Base-by-base conservation (phyloP, 148 eudicot genomes). In the Camellia lanceoleosa region DNA sequence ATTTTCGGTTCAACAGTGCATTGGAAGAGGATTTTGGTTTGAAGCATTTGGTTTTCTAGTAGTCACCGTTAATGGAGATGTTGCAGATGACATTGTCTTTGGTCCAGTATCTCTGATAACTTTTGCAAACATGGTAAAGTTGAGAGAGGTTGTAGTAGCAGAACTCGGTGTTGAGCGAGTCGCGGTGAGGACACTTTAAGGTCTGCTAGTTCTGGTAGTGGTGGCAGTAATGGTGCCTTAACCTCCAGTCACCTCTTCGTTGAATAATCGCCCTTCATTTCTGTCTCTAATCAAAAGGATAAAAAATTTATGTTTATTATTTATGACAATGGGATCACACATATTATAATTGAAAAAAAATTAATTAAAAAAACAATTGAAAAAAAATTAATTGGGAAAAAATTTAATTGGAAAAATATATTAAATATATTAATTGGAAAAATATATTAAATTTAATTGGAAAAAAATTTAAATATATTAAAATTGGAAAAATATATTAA, bases 61-160 rank as follows among this genome's bases (percentile, higher is more conserved):
- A 86, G 8, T 90, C 90, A 5, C 92, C 90, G 4, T 89, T 90
- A 62, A 89, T 86, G 62, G 92, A 90, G 63, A 89, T 90, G 86
- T 88, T 90, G 43, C 92, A 87, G 73, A 90, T 86, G 46, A 88
- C 89, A 42, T 89, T 90, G 68, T 90, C 92, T 56, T 88, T 88
- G 23, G 92, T 90, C 92, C 92, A 90, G 87, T 90, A 90, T 1
- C 92, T 72, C 16, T 90, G 85, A 74, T 90, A 90, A 76, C 71
- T 81, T 79, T 90, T 90, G 81, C 90, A 90, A 83, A 86, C 88
- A 80, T 86, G 84, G 20, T 90, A 87, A 3, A 90, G 92, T 82
- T 90, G 92, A 1, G 92, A 90, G 83, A 90, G 90, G 77, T 90
- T 90, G 76, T 90, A 90, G 83, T 90, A 89, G 73, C 90, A 89